phyloP scores from a whole-genome alignment of 2,329 filamentous ascomycete genomes.

The Diaporthe caulivora region DNA sequence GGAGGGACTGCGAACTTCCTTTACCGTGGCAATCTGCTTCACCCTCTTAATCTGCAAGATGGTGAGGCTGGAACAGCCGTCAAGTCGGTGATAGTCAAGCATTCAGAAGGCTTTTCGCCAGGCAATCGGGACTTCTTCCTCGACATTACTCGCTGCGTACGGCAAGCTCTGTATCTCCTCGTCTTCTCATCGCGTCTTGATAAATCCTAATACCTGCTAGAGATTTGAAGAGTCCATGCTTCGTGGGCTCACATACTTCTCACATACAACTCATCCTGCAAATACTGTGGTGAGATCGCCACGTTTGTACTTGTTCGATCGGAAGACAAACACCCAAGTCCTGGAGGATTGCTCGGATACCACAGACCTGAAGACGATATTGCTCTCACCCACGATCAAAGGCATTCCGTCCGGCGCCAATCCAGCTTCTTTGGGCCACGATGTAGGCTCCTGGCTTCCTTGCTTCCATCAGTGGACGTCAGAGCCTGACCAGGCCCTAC shows the following conservation, averaged over 20 bases:
- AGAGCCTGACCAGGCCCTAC: slow-evolving; percentile 40
- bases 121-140: slow-evolving; percentile 51
- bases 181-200: neutral
- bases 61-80: neutral
- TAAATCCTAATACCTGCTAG: slow-evolving; percentile 16
- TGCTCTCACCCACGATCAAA: slow-evolving; percentile 42
- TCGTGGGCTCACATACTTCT: slow-evolving; percentile 42
- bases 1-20: slow-evolving; percentile 57
- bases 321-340: slow-evolving; percentile 50
- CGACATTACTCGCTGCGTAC: slow-evolving; percentile 51
- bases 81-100: slow-evolving; percentile 54
- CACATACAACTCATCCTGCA: slow-evolving; percentile 36
- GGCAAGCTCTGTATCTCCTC: neutral
- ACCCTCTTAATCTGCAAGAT: slow-evolving; percentile 41
- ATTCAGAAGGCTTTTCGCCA: slow-evolving; percentile 50
- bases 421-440: slow-evolving; percentile 46
- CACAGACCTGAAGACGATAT: slow-evolving; percentile 49
- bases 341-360: slow-evolving; percentile 52
- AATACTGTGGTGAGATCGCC: slow-evolving; percentile 47
- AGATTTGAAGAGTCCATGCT: slow-evolving; percentile 50
- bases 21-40: slow-evolving; percentile 51
- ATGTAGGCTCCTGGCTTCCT: slow-evolving; percentile 50
- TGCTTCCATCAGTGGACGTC: slow-evolving; percentile 52
- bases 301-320: slow-evolving; percentile 49
- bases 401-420: slow-evolving; percentile 39